A percentile compares a stretch with the other conserved stretches of the same genome.
These are phyloP conservation scores for Solanum lycopersicoides DNA, from an alignment of 257 asterid genomes.

Conservation along the genomic window DNA sequence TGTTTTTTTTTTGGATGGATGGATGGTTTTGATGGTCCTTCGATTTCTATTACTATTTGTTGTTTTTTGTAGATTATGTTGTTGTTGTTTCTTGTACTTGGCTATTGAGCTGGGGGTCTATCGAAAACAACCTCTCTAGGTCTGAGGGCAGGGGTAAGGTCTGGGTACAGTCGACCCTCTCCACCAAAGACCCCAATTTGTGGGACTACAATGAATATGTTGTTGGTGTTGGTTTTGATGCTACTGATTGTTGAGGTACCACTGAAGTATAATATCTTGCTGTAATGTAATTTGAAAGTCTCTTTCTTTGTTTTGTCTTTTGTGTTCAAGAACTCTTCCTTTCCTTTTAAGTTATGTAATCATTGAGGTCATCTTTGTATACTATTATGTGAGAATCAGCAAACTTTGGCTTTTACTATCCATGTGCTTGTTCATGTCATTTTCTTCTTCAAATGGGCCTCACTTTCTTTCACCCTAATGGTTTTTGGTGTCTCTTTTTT, in stretches of 20 bases:
- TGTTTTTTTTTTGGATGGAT: neutral
- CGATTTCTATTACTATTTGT: neutral
- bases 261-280: neutral
- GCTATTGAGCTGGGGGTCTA: neutral
- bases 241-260: neutral
- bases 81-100: neutral
- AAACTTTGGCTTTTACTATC: slow-evolving; percentile 1
- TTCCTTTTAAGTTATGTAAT: slow-evolving; percentile 5
- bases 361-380: neutral
- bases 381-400: neutral
- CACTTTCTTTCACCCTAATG: neutral
- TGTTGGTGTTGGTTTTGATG: neutral
- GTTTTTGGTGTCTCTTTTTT: neutral
- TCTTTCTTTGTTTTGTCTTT: neutral
- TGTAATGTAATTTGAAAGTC: neutral
- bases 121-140: neutral
- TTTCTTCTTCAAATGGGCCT: neutral
- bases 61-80: neutral
- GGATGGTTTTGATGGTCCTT: neutral
- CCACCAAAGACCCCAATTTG: neutral
- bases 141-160: neutral
- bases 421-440: neutral
- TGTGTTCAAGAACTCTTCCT: neutral
- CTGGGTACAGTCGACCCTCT: neutral
- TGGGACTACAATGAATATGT: neutral